Percentiles rank a stretch among this genome's conserved stretches.
Conservation (phyloP, 257 asterid species). For the Ophiorrhiza pumila region DNA sequence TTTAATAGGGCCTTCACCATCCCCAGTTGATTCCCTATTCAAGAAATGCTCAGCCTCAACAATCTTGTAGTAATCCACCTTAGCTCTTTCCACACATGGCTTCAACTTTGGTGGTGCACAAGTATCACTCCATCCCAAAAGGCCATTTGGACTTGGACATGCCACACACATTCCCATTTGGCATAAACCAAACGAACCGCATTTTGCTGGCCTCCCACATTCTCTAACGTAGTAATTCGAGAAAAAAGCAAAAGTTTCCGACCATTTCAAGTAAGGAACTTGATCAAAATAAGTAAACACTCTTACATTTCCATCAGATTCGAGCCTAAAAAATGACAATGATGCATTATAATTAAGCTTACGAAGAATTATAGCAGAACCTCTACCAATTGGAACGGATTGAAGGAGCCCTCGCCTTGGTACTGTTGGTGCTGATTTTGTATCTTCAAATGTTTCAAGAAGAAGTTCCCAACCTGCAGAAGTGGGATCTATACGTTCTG, state of each 20-base stretch:
- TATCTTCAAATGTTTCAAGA: background rate
- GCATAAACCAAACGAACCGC: conserved; percentile 24
- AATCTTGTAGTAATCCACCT: conserved; percentile 23
- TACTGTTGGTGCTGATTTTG: background rate
- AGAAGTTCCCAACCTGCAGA: conserved; percentile 14
- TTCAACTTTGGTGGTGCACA: conserved; percentile 25
- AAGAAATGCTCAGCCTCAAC: conserved; percentile 24
- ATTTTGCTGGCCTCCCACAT: conserved; percentile 24
- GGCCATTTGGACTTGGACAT: conserved; percentile 26
- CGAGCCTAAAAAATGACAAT: conserved; percentile 10
- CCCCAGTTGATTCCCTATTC: background rate
- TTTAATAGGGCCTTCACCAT: conserved; percentile 29
- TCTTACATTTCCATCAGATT: conserved; percentile 18
- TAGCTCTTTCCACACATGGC: conserved; percentile 14
- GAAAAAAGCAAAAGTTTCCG: conserved; percentile 21
- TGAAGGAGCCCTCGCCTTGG: conserved; percentile 11
- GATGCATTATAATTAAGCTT: conserved; percentile 24
- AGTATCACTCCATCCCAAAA: conserved; percentile 22
- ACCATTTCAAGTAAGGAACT: conserved; percentile 12
- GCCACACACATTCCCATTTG: conserved; percentile 21
- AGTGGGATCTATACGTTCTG: background rate
- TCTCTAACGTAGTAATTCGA: conserved; percentile 13
- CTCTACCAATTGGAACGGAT: background rate
- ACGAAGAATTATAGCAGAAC: background rate
- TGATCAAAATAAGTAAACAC: conserved; percentile 16